Evolutionary conservation across 1,284 basidiomycete genomes (phyloP).

Genomic region (Papiliotrema fonsecae): DNA sequence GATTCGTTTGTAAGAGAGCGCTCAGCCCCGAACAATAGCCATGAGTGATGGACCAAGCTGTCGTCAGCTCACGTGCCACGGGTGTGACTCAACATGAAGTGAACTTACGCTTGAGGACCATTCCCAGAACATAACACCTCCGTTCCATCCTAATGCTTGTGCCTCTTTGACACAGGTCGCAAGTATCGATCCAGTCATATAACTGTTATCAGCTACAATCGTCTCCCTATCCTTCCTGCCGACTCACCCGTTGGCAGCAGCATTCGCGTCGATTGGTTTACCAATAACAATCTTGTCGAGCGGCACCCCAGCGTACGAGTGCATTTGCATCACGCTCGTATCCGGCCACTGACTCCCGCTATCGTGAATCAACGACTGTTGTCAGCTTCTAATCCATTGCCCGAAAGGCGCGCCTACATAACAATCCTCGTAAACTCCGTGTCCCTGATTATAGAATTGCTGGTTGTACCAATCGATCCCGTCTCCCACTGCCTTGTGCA

Average conservation of each 20-base stretch:
- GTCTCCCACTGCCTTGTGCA: constrained; percentile 34
- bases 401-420: constrained; percentile 10
- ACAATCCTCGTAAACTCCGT: constrained; percentile 26
- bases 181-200: constrained; percentile 27
- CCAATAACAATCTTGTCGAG: constrained; percentile 46
- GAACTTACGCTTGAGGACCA: constrained; percentile 26
- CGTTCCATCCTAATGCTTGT: constrained; percentile 40
- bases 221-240: background rate
- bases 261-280: constrained; percentile 36
- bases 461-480: constrained; percentile 41
- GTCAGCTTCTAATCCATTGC: background rate
- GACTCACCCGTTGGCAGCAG: constrained; percentile 29
- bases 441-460: constrained; percentile 48
- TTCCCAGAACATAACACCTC: constrained; percentile 49
- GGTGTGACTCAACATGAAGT: background rate
- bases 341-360: constrained; percentile 31
- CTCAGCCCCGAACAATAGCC: constrained; percentile 1
- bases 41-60: constrained; percentile 2
- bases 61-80: too few relatives aligned
- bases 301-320: constrained; percentile 34
- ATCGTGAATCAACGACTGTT: constrained; percentile 29
- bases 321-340: constrained; percentile 41
- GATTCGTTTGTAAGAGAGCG: too few relatives aligned
- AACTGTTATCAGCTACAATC: constrained; percentile 15
- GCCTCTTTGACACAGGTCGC: constrained; percentile 34